Conservation (phyloP, 352 stramenopile species). For the Phytophthora constricta region DNA sequence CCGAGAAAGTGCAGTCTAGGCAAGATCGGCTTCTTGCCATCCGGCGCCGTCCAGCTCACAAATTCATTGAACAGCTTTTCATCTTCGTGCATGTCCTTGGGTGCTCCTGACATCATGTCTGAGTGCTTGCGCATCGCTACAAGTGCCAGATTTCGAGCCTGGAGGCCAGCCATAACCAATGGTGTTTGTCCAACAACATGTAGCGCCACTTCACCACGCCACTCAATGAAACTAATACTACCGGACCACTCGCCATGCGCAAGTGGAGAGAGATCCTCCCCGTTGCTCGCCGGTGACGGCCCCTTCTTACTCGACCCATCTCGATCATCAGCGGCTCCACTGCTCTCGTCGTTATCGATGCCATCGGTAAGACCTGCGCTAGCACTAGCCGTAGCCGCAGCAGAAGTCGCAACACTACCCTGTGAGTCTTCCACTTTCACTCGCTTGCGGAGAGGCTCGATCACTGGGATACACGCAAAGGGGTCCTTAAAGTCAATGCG, state of each 20-base stretch:
- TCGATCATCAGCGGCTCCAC: constrained; percentile 20
- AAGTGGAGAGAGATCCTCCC: constrained; percentile 52
- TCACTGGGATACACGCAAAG: constrained; percentile 70
- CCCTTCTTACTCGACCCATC: constrained; percentile 29
- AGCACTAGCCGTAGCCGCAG: constrained; percentile 1
- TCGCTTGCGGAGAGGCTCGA: constrained; percentile 75
- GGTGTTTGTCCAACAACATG: constrained; percentile 77
- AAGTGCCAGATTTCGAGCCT: constrained; percentile 81
- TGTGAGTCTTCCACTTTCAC: constrained; percentile 59
- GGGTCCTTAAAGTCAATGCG: constrained; percentile 80
- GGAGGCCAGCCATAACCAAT: constrained; percentile 80
- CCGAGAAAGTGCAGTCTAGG: constrained; percentile 78
- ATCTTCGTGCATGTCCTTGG: constrained; percentile 61
- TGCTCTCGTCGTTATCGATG: constrained; percentile 25
- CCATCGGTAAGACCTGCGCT: constrained; percentile 11
- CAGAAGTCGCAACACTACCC: constrained; percentile 4
- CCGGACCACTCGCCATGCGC: constrained; percentile 75
- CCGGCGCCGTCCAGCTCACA: constrained; percentile 72
- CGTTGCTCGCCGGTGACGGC: constrained; percentile 28
- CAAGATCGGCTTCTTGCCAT: constrained; percentile 71
- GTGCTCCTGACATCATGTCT: constrained; percentile 25
- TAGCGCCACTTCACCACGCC: constrained; percentile 77
- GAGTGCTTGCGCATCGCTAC: constrained; percentile 62
- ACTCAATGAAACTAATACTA: constrained; percentile 89
- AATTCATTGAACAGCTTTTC: constrained; percentile 89